Percentiles rank a stretch among this genome's conserved stretches.
These are phyloP conservation scores for Fremontodendron californicum DNA, from an alignment of 345 rosid genomes.

Conservation along the genomic window DNA sequence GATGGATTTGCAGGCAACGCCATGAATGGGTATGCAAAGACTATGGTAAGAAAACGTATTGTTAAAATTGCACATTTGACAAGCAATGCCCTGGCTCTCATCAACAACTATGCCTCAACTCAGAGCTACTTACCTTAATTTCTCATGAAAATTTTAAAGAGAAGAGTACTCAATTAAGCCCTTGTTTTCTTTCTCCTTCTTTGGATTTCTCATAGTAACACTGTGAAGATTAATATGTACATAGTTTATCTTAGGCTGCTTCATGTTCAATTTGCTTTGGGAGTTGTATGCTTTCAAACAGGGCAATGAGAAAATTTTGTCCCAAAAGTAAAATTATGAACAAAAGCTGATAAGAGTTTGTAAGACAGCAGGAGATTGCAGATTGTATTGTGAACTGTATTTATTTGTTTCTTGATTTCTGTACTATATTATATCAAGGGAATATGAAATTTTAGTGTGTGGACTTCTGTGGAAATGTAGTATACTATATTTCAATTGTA, in stretches of 20 bases:
- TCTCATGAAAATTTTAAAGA: background rate
- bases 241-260: background rate
- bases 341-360: background rate
- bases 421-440: background rate
- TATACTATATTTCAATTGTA: background rate
- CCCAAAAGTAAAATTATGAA: background rate
- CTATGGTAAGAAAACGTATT: slow-evolving; percentile 33
- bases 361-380: slow-evolving; percentile 6
- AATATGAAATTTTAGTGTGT: background rate
- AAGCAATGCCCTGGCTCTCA: slow-evolving; percentile 56
- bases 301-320: background rate
- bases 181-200: background rate
- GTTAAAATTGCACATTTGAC: slow-evolving; percentile 41
- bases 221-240: background rate
- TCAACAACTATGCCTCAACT: slow-evolving; percentile 43
- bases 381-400: background rate
- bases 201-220: background rate
- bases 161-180: background rate
- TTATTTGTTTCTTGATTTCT: background rate
- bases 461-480: background rate
- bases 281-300: background rate
- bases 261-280: slow-evolving; percentile 5
- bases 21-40: slow-evolving; percentile 25
- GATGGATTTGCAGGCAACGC: slow-evolving; percentile 10
- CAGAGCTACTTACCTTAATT: background rate